phyloP scores from a whole-genome alignment of 345 rosid genomes.

The Leavenworthia alabamica region DNA sequence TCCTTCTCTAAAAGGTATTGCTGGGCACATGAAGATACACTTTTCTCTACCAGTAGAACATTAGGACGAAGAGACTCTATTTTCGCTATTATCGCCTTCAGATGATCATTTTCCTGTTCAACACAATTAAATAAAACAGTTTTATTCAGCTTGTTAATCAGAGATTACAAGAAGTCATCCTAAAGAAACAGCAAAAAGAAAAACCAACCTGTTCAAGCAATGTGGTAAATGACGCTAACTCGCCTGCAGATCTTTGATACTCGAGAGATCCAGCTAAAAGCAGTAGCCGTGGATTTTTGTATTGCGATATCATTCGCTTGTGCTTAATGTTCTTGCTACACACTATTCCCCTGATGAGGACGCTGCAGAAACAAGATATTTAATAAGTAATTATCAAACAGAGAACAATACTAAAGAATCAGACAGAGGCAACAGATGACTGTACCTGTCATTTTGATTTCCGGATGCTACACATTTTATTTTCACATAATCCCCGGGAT shows the following conservation, averaged over 20 bases:
- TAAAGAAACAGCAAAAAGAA: slow-evolving; percentile 14
- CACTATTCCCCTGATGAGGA: slow-evolving; percentile 73
- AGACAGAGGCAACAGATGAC: background rate
- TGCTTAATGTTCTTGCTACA: slow-evolving; percentile 97
- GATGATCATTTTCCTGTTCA: slow-evolving; percentile 79
- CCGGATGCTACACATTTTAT: slow-evolving; percentile 92
- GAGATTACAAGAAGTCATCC: background rate
- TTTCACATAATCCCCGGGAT: slow-evolving; percentile 89
- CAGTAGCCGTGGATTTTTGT: slow-evolving; percentile 80
- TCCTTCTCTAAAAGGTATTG: slow-evolving; percentile 78
- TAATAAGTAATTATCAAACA: background rate
- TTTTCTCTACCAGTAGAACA: slow-evolving; percentile 89
- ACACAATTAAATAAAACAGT: slow-evolving; percentile 15
- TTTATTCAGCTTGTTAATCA: background rate
- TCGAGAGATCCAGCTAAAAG: slow-evolving; percentile 93
- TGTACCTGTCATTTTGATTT: slow-evolving; percentile 76
- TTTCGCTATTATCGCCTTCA: slow-evolving; percentile 69
- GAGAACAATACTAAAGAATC: background rate
- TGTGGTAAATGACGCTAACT: slow-evolving; percentile 83
- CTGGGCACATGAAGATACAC: slow-evolving; percentile 81
- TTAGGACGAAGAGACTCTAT: slow-evolving; percentile 91
- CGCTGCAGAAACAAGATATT: slow-evolving; percentile 46
- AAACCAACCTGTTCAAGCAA: slow-evolving; percentile 72
- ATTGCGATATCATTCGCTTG: slow-evolving; percentile 97
- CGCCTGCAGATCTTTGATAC: slow-evolving; percentile 70